Base-by-base conservation (phyloP, 208 protist species). In the Trypanosoma lewisi region DNA sequence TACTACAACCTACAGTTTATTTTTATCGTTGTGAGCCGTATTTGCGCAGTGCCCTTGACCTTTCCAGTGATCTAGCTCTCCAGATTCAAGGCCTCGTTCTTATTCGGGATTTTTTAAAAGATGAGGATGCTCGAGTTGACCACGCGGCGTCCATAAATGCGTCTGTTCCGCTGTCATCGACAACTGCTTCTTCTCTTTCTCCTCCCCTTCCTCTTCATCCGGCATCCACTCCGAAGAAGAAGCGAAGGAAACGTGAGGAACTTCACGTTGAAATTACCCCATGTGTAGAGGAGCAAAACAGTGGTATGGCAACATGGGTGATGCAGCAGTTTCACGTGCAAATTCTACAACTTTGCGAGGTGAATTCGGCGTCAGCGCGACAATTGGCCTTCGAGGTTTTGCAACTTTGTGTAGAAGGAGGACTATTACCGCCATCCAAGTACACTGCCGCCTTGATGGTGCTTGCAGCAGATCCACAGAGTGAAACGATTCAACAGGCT, bases 291-390 rank as follows among this genome's bases (percentile, higher is more conserved):
- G 85, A 92, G 33, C 76, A 89, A 57, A 96, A 91, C 67, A 96
- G 87, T 62, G 89, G 89, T 53, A 93, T 96, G 87, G 70, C 81
- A 21, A 91, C 87, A 14, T 96, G 89, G 87, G 53, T 91, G 27
- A 76, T 96, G 57, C 84, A 91, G 60, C 54, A 73, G 21, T 92
- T 94, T 58, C 76, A 90, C 52, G 53, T 9, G 12, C 65, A 71
- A 50, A 73, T 93, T 11, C 51, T 82, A 12, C 65, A 54, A 30
- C 73, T 93, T 16, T 73, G 75, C 63, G 67, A 58, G 50, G 70
- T 67, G 33, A 52, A 55, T 19, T 58, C 71, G 41, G 21, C 70
- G n/a, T 27, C 53, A 21, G 75, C 91, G 48, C 82, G 89, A 3
- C 44, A 67, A 19, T 48, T 82, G 6, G 88, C 75, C 27, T 54